phyloP scores from a whole-genome alignment of 495 filamentous ascomycete species.

The Penicillium pulvis region DNA sequence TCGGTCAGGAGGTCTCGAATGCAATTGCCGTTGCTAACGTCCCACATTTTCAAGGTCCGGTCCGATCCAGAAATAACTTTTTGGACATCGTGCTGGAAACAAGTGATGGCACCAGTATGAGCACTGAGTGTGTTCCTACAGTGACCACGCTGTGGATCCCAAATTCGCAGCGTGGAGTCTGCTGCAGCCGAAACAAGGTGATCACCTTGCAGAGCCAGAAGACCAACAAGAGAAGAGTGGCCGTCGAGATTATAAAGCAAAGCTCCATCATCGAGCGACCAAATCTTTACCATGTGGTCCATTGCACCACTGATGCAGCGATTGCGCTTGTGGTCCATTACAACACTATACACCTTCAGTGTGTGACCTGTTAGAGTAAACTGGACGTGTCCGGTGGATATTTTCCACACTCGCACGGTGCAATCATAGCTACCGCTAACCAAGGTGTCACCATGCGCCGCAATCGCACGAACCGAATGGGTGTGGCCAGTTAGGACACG shows the following conservation, averaged over 20 bases:
- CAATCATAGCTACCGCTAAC: slow-evolving; percentile 98
- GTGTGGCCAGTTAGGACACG: slow-evolving; percentile 82
- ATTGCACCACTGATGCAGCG: slow-evolving; percentile 98
- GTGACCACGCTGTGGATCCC: slow-evolving; percentile 92
- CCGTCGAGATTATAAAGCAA: slow-evolving; percentile 90
- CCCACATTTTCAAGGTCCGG: slow-evolving; percentile 98
- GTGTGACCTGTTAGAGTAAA: slow-evolving; percentile 86
- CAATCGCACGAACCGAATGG: slow-evolving; percentile 97
- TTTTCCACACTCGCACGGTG: slow-evolving; percentile 95
- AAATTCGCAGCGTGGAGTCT: slow-evolving; percentile 92
- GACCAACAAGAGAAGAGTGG: slow-evolving; percentile 88
- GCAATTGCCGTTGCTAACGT: slow-evolving; percentile 87
- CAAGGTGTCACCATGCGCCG: slow-evolving; percentile 92
- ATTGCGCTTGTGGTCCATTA: slow-evolving; percentile 87
- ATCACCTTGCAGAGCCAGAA: slow-evolving; percentile 85
- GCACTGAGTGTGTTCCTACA: slow-evolving; percentile 89
- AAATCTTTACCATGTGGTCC: slow-evolving; percentile 97
- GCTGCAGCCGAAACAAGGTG: slow-evolving; percentile 93
- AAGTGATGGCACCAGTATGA: slow-evolving; percentile 96
- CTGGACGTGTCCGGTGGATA: slow-evolving; percentile 89
- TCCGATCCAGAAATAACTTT: slow-evolving; percentile 98
- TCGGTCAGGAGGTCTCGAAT: slow-evolving; percentile 95
- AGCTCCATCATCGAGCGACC: slow-evolving; percentile 88
- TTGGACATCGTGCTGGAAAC: slow-evolving; percentile 96
- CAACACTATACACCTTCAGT: slow-evolving; percentile 97